These are phyloP conservation scores for Talaromyces amestolkiae DNA, from an alignment of 2,329 filamentous ascomycete species.

Conservation along the genomic window DNA sequence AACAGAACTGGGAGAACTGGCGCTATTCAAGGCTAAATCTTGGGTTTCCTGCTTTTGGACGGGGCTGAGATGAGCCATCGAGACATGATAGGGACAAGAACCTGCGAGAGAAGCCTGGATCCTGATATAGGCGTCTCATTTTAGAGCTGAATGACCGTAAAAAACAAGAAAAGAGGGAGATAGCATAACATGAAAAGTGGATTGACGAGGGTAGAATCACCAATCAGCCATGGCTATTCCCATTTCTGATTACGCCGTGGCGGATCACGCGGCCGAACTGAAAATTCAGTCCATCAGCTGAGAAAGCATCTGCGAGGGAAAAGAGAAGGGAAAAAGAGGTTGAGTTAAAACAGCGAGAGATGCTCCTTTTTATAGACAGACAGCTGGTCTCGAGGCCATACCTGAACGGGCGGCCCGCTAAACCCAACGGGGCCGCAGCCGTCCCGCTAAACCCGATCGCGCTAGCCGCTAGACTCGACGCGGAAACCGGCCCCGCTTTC, in stretches of 20 bases:
- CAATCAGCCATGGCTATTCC: neutral
- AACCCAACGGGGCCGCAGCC: neutral
- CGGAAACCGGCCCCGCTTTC: neutral
- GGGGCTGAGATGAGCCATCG: neutral
- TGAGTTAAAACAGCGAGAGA: constrained; percentile 1
- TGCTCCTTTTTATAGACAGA: too few relatives aligned
- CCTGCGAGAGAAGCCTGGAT: neutral
- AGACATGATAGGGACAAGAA: neutral
- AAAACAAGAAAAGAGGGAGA: neutral
- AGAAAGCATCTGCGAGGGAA: neutral
- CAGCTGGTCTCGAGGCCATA: too few relatives aligned
- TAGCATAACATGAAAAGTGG: neutral
- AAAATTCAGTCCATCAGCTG: neutral
- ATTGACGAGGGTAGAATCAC: neutral
- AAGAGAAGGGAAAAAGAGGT: neutral
- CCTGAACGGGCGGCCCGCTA: neutral
- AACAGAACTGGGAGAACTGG: neutral
- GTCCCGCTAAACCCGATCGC: neutral
- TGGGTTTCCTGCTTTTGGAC: neutral
- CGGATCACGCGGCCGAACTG: neutral
- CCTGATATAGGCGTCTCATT: neutral
- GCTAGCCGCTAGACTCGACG: neutral
- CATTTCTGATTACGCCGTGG: neutral
- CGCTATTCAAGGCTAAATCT: neutral
- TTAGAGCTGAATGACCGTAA: neutral